A percentile compares a stretch with the other conserved stretches of the same genome.
phyloP scores from a whole-genome alignment of 495 filamentous ascomycete genomes.

The Neurospora terricola region DNA sequence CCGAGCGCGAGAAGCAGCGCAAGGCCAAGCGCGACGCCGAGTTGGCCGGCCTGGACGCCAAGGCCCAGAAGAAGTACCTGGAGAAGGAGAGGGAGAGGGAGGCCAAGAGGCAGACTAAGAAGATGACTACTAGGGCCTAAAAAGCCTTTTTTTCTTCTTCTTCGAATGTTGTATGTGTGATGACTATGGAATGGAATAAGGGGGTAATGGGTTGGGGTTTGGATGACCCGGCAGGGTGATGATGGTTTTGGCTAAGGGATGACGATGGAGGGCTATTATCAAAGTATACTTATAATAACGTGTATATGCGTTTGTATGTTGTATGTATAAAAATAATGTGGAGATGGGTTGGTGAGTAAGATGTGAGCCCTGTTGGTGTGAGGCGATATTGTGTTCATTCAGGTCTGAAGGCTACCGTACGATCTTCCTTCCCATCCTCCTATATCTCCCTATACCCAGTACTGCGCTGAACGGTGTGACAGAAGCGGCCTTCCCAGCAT shows the following conservation, averaged over 20 bases:
- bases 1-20: slow-evolving; percentile 72
- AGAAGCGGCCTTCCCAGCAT: not conserved
- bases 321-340: not conserved
- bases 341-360: not conserved
- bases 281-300: not conserved
- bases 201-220: not conserved
- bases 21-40: slow-evolving; percentile 85
- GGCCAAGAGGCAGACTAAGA: slow-evolving; percentile 62
- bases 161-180: not conserved
- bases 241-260: not conserved
- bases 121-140: slow-evolving; percentile 45
- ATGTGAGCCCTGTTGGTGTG: not conserved
- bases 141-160: not conserved
- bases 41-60: slow-evolving; percentile 74
- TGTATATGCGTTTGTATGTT: not conserved
- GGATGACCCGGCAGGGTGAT: not conserved
- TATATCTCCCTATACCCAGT: not conserved
- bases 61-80: slow-evolving; percentile 90
- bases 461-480: not conserved
- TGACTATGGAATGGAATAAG: not conserved
- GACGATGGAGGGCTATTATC: not conserved
- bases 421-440: not conserved
- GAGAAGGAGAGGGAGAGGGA: slow-evolving; percentile 86
- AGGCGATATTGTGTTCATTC: not conserved
- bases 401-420: not conserved